Evolutionary conservation across 2,329 filamentous ascomycete genomes (phyloP), one percentile per base, ranked within the genome.

Genomic region (Paramyrothecium roridum): DNA sequence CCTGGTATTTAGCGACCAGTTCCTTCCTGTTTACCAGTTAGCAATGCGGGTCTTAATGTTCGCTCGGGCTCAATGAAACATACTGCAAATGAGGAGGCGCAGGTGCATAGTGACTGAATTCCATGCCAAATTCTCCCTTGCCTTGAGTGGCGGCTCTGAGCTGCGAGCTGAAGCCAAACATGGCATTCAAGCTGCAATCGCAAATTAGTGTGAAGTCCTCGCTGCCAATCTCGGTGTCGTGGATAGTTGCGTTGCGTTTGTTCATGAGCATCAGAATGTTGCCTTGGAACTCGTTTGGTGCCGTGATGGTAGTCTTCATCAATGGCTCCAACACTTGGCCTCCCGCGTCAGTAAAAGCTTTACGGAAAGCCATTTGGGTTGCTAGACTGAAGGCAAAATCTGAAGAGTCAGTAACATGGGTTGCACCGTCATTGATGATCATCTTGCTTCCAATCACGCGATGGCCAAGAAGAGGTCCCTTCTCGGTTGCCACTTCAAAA

Each of bases 51-150:
- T 22, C 2, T n/a, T 13, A 20, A 22, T 23, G 20, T 22, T 46
- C 3, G 6, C 16, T 20, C 2, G 13, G 46, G 4, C 11, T 12
- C 21, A 46, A 21, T 11, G 54, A 48, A 60, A 84, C 87, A 70
- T 87, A 90, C 88, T 99, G 95, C 72, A 98, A 72, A 70, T 98
- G 93, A 65, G 86, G 85, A 50, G 93, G 89, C 56, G 95, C 91
- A 52, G 91, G 81, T 52, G 90, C 86, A 68, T 99, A 99, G 77
- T 98, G 95, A 73, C 90, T 95, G 69, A 99, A 99, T 76, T 99
- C 95, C 95, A 99, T 98, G 67, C 84, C 89, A 70, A 97, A 99
- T 78, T 99, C 95, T 67, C 95, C 95, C 82, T 99, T 99, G 59
- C 95, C 95, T 78, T 99, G 95, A 2, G 93, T 98, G 21, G 93